Evolutionary conservation across 1,284 basidiomycete genomes (phyloP), one percentile per base, ranked within the genome.

Genomic region (Sutorius eximius): DNA sequence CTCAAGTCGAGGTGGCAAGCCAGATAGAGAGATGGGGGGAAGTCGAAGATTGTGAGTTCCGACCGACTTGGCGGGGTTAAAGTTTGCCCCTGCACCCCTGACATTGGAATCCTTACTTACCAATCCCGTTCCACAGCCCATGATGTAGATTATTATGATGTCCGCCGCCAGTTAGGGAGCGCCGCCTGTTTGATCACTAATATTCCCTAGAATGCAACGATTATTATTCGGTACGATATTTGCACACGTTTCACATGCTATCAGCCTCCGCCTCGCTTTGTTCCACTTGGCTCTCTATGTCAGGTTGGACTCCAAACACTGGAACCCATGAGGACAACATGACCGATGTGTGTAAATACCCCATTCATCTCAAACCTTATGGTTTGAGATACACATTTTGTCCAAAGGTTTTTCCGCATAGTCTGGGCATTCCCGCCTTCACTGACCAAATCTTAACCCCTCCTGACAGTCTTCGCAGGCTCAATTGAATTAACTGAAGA

Each of bases 11-110:
- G 73, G 95, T 99, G 0, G 82, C 87, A 56, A 94, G 91, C 67
- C 97, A 99, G 74, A 98, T 98, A 59, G 85, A 96, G 71, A 80
- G 86, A 49, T 99, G 97, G 97, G 97, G 97, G 24, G 94, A 97
- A 73, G 97, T 99, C 0, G 97, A 99, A 77, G 97, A 99, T 72
- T 92, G 95, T 97, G 66, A 78, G 94, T 81, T 20, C 53, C 24
- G 22, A 38, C 16, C 13, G 27, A 55, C 12, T 51, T 51, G 33
- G 33, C 18, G 45, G 56, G 30, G 33, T 47, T 46, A 30, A 42
- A 57, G 41, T 33, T 50, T 33, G 24, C 50, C 38, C 9, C 27
- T 30, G 24, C 32, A 18, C 16, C 32, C 52, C 49, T 44, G 30
- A 54, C 37, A 48, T 53, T 37, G 58, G 36, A 37, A 32, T 53